These are phyloP conservation scores for Porpolomopsis calyptriformis DNA, from an alignment of 768 basidiomycete species.

Conservation along the genomic window DNA sequence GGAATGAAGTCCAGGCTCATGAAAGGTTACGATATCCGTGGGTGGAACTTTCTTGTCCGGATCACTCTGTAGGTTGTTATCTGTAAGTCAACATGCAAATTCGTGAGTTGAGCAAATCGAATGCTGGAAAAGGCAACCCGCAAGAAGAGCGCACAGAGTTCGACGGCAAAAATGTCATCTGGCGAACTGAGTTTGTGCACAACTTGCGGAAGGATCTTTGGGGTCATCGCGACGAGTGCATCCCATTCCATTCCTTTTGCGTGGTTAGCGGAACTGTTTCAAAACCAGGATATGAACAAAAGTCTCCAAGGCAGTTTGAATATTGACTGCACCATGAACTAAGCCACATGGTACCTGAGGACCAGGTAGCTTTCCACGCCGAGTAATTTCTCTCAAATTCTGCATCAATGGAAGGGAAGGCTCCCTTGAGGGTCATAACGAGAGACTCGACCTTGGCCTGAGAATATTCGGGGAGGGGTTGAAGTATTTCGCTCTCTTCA, in stretches of 20 bases:
- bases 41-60: background rate
- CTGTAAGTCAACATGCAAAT: background rate
- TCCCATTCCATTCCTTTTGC: background rate
- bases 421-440: too few relatives aligned
- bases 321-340: background rate
- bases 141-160: too few relatives aligned
- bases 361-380: background rate
- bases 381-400: too few relatives aligned
- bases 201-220: background rate
- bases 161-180: background rate
- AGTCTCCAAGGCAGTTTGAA: background rate
- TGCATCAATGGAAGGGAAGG: too few relatives aligned
- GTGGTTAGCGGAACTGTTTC: background rate
- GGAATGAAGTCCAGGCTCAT: background rate
- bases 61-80: background rate
- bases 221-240: background rate
- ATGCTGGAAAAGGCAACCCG: background rate
- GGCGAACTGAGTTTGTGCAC: background rate
- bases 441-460: too few relatives aligned
- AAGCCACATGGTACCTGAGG: background rate
- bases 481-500: too few relatives aligned
- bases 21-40: background rate
- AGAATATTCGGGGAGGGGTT: too few relatives aligned
- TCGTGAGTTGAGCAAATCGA: background rate
- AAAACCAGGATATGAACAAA: background rate